These are phyloP conservation scores for Leccinellum albellum DNA, from an alignment of 768 basidiomycete species.

Conservation along the genomic window DNA sequence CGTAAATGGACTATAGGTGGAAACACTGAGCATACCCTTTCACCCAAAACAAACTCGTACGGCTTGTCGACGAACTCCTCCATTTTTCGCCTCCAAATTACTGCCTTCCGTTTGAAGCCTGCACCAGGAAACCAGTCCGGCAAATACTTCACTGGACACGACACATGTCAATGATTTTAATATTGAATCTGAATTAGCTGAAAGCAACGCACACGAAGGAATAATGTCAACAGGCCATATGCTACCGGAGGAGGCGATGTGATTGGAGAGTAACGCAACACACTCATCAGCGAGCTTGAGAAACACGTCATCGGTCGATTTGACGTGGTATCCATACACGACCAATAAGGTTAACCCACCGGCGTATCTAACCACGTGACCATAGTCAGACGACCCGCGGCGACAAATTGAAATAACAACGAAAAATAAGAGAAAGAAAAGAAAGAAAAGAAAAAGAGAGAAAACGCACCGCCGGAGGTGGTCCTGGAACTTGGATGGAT, in stretches of 20 bases:
- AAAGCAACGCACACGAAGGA: conserved; percentile 28
- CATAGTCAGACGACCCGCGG: conserved; percentile 21
- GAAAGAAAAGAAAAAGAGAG: neutral
- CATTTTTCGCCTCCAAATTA: conserved; percentile 58
- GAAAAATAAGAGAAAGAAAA: neutral
- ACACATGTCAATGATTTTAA: neutral
- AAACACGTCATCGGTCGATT: conserved; percentile 38
- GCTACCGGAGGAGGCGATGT: conserved; percentile 40
- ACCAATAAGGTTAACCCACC: conserved; percentile 55
- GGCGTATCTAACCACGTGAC: conserved; percentile 36
- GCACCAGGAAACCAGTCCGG: conserved; percentile 69
- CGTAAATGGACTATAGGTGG: neutral
- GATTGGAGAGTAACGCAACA: conserved; percentile 39
- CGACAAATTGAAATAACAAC: neutral
- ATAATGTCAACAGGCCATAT: conserved; percentile 43
- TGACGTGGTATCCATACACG: conserved; percentile 57
- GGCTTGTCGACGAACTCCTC: conserved; percentile 63
- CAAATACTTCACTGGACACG: conserved; percentile 44
- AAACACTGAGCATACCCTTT: conserved; percentile 41
- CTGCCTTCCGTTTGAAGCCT: conserved; percentile 60
- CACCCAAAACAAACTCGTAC: conserved; percentile 53
- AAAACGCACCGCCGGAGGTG: conserved; percentile 33
- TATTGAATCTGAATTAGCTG: no score
- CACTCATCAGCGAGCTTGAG: conserved; percentile 42
- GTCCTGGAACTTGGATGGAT: conserved; percentile 33